phyloP scores from a whole-genome alignment of 306 rosid species.

The Glycine soja region DNA sequence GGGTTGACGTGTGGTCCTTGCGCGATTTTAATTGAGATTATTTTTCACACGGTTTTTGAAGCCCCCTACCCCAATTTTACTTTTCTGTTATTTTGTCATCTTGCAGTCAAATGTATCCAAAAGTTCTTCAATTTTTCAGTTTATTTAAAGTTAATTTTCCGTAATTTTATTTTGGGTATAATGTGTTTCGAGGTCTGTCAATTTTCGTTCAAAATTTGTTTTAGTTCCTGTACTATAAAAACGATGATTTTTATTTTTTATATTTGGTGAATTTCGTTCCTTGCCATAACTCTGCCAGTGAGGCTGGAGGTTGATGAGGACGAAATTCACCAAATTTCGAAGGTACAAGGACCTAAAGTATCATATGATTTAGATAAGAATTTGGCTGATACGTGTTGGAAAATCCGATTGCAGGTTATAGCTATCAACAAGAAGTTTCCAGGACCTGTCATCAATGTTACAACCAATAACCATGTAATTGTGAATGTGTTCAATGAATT shows the following conservation, averaged over 20 bases:
- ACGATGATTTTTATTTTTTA: background rate
- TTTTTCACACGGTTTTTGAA: background rate
- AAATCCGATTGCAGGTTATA: slow-evolving; percentile 68
- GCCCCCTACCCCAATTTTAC: background rate
- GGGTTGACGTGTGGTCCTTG: background rate
- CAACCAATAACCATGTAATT: slow-evolving; percentile 75
- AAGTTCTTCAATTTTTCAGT: background rate
- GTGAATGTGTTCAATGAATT: slow-evolving; percentile 74
- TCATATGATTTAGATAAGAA: background rate
- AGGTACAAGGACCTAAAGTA: background rate
- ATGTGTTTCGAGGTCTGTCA: background rate
- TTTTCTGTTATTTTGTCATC: background rate
- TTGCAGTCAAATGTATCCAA: background rate
- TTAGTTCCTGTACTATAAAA: background rate
- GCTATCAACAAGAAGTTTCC: slow-evolving; percentile 79
- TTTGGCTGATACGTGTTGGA: slow-evolving; percentile 34
- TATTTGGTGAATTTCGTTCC: background rate
- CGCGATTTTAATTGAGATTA: slow-evolving; percentile 17
- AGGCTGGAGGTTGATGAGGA: background rate
- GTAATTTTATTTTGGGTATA: background rate
- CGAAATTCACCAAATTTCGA: background rate
- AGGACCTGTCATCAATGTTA: slow-evolving; percentile 74
- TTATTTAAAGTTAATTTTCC: background rate
- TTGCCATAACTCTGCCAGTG: background rate
- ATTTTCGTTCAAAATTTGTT: background rate